phyloP scores from a whole-genome alignment of 2,329 filamentous ascomycete genomes.

The Cercospora sp. region DNA sequence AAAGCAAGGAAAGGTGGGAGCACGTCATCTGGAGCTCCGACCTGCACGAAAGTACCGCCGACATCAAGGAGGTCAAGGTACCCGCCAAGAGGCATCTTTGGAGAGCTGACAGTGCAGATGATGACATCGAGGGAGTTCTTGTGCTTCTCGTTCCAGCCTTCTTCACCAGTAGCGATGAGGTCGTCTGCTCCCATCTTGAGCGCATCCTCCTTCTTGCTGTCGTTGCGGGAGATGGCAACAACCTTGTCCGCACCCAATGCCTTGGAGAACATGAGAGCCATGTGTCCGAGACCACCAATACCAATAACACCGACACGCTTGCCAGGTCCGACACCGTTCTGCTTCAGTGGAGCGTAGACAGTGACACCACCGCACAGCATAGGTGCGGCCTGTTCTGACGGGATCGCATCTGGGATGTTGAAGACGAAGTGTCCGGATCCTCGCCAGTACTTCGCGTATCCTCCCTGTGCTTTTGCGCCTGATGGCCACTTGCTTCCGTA shows the following conservation, averaged over 20 bases:
- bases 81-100: constrained; percentile 62
- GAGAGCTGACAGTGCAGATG: constrained; percentile 57
- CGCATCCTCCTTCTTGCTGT: constrained; percentile 60
- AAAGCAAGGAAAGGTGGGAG: constrained; percentile 58
- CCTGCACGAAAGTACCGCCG: constrained; percentile 64
- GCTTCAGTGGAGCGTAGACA: constrained; percentile 66
- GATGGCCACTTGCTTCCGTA: constrained; percentile 31
- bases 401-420: constrained; percentile 53
- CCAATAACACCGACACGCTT: constrained; percentile 72
- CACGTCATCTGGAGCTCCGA: constrained; percentile 63
- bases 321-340: constrained; percentile 67
- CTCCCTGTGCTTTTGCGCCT: constrained; percentile 59
- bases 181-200: constrained; percentile 61
- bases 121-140: constrained; percentile 58
- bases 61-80: constrained; percentile 62
- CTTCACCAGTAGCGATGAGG: constrained; percentile 58
- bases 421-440: constrained; percentile 55
- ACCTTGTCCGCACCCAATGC: constrained; percentile 68
- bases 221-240: constrained; percentile 65
- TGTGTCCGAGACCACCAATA: constrained; percentile 62
- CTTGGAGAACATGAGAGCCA: constrained; percentile 68
- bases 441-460: constrained; percentile 56
- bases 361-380: constrained; percentile 79
- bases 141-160: constrained; percentile 61
- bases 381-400: constrained; percentile 59